Evolutionary conservation across 768 basidiomycete species (phyloP).

Genomic region (Russula virescens): DNA sequence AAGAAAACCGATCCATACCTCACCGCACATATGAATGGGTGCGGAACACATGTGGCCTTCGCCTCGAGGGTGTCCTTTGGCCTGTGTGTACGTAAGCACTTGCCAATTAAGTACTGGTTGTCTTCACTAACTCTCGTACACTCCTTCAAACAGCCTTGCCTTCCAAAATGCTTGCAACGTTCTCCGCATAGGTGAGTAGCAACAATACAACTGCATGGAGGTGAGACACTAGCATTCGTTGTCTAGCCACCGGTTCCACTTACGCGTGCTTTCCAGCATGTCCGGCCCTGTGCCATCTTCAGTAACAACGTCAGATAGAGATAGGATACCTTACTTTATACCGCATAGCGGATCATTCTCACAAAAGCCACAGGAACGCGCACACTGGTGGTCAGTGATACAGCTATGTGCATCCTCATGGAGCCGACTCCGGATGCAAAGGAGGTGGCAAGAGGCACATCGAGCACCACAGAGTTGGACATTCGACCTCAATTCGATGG

Average conservation of each 20-base stretch:
- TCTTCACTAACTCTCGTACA: conserved; percentile 45
- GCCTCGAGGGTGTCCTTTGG: conserved; percentile 41
- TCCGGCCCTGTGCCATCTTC: conserved; percentile 39
- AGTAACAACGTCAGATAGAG: not conserved
- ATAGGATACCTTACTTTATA: conserved; percentile 37
- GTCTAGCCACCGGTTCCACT: conserved; percentile 10
- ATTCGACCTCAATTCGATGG: conserved; percentile 42
- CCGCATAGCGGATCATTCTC: conserved; percentile 38
- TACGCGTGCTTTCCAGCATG: conserved; percentile 53
- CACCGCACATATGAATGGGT: conserved; percentile 48
- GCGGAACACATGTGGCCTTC: conserved; percentile 52
- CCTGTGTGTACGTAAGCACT: conserved; percentile 31
- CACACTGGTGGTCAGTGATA: conserved; percentile 44
- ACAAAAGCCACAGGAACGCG: conserved; percentile 39
- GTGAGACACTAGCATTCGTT: not conserved
- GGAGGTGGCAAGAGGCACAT: conserved; percentile 44
- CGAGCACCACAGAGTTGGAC: conserved; percentile 45
- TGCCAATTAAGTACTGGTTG: too few species aligned
- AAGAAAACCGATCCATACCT: too few species aligned
- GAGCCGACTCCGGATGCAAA: conserved; percentile 43
- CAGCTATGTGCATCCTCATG: conserved; percentile 49
- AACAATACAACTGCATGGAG: conserved; percentile 41
- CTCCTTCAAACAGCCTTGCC: conserved; percentile 45
- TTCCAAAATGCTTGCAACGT: conserved; percentile 41
- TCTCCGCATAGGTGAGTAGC: conserved; percentile 50